These are phyloP conservation scores for Xerocomellus amylosporus DNA, from an alignment of 768 basidiomycete species.

Conservation along the genomic window DNA sequence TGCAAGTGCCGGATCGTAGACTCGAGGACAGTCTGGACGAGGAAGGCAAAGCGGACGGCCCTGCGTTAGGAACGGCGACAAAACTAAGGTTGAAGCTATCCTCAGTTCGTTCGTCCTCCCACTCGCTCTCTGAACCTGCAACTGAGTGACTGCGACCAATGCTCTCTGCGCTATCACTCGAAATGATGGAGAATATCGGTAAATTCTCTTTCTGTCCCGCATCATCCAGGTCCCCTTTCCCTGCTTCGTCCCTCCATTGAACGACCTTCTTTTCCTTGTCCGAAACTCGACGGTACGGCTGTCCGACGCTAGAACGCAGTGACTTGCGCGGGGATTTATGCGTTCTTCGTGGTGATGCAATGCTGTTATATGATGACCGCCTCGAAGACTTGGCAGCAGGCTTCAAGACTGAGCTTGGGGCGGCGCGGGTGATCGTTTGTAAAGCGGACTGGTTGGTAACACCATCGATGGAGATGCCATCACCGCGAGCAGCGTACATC, in stretches of 20 bases:
- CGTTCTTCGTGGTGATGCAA: slow-evolving; percentile 48
- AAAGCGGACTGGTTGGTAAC: slow-evolving; percentile 50
- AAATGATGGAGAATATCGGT: slow-evolving; percentile 27
- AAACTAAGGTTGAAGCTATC: slow-evolving; percentile 65
- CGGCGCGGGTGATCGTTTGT: slow-evolving; percentile 43
- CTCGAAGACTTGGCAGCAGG: slow-evolving; percentile 41
- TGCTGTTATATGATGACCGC: slow-evolving; percentile 40
- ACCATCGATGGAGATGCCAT: slow-evolving; percentile 39
- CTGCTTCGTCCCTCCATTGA: slow-evolving; percentile 85
- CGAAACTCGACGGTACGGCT: slow-evolving; percentile 61
- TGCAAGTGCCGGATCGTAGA: slow-evolving; percentile 23
- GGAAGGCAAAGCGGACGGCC: slow-evolving; percentile 36
- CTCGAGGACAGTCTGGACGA: slow-evolving; percentile 28
- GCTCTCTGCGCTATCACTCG: slow-evolving; percentile 37
- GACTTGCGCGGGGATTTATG: slow-evolving; percentile 70
- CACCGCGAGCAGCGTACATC: slow-evolving; percentile 46
- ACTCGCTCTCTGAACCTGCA: slow-evolving; percentile 77
- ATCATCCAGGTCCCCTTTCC: slow-evolving; percentile 79
- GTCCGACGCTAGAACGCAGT: slow-evolving; percentile 58
- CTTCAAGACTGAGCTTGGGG: slow-evolving; percentile 49
- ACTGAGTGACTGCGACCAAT: slow-evolving; percentile 39
- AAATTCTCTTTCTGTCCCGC: slow-evolving; percentile 35
- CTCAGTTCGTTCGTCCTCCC: slow-evolving; percentile 88
- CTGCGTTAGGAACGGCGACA: slow-evolving; percentile 28
- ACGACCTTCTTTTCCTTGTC: slow-evolving; percentile 75